A percentile compares a stretch with the other conserved stretches of the same genome.
These are phyloP conservation scores for Dactylellina parvicollis DNA, from an alignment of 2,329 filamentous ascomycete species.

Conservation along the genomic window DNA sequence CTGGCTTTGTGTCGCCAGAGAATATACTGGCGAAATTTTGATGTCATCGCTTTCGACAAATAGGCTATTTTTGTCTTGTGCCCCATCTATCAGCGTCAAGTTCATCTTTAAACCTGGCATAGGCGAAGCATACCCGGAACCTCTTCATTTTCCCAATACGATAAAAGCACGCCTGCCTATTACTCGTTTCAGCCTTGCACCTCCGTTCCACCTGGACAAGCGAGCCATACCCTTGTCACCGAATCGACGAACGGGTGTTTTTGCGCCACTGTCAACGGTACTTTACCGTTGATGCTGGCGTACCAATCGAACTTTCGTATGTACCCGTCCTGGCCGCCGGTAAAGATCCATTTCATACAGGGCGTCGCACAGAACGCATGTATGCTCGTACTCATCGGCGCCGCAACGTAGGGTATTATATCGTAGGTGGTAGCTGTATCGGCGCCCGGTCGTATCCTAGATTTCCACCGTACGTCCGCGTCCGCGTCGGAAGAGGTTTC, in stretches of 20 bases:
- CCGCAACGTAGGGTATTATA: slow-evolving; percentile 95
- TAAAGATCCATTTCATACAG: slow-evolving; percentile 94
- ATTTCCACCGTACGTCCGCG: slow-evolving; percentile 63
- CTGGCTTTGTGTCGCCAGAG: slow-evolving; percentile 86
- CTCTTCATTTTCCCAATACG: slow-evolving; percentile 99
- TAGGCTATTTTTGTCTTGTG: slow-evolving; percentile 51
- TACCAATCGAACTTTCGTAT: slow-evolving; percentile 97
- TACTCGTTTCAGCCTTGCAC: neutral
- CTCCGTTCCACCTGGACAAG: too few relatives aligned
- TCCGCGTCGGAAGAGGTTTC: slow-evolving; percentile 58
- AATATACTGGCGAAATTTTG: slow-evolving; percentile 88
- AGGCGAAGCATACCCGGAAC: slow-evolving; percentile 62
- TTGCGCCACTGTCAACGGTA: slow-evolving; percentile 92
- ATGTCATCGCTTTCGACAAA: slow-evolving; percentile 55
- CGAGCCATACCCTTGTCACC: slow-evolving; percentile 72
- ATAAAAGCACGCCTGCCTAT: slow-evolving; percentile 87
- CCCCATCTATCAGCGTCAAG: slow-evolving; percentile 26
- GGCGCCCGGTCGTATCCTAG: slow-evolving; percentile 78
- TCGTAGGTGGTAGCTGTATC: slow-evolving; percentile 85
- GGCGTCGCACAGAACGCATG: slow-evolving; percentile 92
- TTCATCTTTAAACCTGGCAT: neutral
- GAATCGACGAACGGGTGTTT: slow-evolving; percentile 96
- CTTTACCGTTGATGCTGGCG: slow-evolving; percentile 92
- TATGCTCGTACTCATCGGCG: slow-evolving; percentile 93
- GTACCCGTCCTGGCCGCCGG: slow-evolving; percentile 91